phyloP scores from a whole-genome alignment of 169 alveolate genomes.

The Plasmodium gallinaceum region DNA sequence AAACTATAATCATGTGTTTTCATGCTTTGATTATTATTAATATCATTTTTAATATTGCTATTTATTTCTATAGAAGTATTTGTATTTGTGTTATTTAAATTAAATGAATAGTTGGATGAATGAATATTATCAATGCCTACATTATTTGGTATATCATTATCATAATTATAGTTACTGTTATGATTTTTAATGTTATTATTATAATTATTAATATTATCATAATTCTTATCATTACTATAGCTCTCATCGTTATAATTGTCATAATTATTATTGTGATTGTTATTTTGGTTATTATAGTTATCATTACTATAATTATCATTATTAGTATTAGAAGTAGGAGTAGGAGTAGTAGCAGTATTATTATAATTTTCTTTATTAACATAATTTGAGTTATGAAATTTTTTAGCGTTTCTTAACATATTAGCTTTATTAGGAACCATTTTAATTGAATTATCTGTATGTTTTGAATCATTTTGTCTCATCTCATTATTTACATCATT shows the following conservation, averaged over 20 bases:
- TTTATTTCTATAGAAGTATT: too few relatives aligned
- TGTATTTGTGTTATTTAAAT: background rate
- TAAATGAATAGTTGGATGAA: too few relatives aligned
- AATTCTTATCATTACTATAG: background rate
- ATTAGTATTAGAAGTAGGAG: background rate
- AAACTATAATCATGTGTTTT: background rate
- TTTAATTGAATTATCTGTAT: too few relatives aligned
- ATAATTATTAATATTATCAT: background rate
- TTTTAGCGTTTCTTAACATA: too few relatives aligned
- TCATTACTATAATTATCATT: background rate
- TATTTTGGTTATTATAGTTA: background rate
- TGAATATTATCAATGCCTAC: background rate
- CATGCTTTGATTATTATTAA: constrained; percentile 2
- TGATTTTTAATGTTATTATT: background rate
- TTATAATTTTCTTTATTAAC: too few relatives aligned
- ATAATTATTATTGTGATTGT: background rate
- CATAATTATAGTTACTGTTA: background rate
- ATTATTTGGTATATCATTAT: background rate
- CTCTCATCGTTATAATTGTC: constrained; percentile 7
- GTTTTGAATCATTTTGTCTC: too few relatives aligned
- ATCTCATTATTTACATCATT: too few relatives aligned
- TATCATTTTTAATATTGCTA: background rate
- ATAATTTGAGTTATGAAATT: too few relatives aligned
- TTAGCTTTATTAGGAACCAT: too few relatives aligned
- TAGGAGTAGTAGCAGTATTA: too few relatives aligned